Evolutionary conservation across 192 early-diverging fungal species (phyloP), one percentile per base, ranked within the genome.

Genomic region (Gryganskiella cystojenkinii): DNA sequence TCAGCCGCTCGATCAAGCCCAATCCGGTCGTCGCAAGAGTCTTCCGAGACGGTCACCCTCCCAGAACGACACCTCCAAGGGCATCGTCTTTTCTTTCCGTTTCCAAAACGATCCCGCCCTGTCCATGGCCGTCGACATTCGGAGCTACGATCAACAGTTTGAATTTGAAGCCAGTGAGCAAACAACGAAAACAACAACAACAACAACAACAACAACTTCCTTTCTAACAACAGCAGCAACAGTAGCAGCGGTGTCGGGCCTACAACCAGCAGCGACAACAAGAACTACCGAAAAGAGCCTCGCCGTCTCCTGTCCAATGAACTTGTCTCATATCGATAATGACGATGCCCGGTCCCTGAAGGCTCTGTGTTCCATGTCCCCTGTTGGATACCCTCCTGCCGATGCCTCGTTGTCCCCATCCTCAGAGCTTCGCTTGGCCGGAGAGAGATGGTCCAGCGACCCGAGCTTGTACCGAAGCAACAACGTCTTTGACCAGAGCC

Each of bases 81-180:
- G 71, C 4, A 73, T 73, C 31, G 71, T 73, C 61, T 73, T 73
- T 46, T 73, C 71, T 6, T 73, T 73, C 49, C 56, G 62, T 17
- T 59, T 73, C 71, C 71, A 73, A 42, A 73, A 73, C 19, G 63
- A 73, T 42, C 49, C 71, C 35, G 56, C 62, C 7, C 25, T 73
- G 19, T 63, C 71, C 49, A 73, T 73, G 62, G 33, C 71, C 11
- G 62, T 73, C 19, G 56, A 73, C 63, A 73, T 73, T 42, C 62
- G 56, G 33, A 73, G 62, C 56, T 73, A 73, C 28, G 71, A 73
- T 64, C 71, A 73, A 47, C 71, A 73, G 61, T 63, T 71, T 64
- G 61, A 53, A 1, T 60, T 61, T 40, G 37, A 40, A 4, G 19
- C 60, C 31, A 59, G 13, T 9, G 42, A 42, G 40, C 40, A 44